These are phyloP conservation scores for Biancaea sappan DNA, from an alignment of 306 rosid species.

Conservation along the genomic window DNA sequence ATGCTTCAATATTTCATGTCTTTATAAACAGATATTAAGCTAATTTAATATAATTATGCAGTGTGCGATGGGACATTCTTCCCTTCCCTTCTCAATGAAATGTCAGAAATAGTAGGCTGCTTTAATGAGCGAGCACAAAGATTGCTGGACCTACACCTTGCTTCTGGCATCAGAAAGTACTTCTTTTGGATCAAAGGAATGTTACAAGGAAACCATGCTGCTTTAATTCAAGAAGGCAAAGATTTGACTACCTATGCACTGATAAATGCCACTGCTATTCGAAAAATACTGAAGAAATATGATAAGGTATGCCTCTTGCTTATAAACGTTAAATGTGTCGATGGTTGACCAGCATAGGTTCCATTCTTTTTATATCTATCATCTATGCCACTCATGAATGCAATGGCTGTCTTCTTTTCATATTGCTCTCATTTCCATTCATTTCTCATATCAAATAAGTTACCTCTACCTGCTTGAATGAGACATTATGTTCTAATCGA, in stretches of 20 bases:
- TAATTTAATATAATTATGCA: slow-evolving; percentile 28
- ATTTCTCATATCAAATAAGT: too few species aligned
- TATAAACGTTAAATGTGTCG: too few species aligned
- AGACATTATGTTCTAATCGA: too few species aligned
- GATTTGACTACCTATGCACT: slow-evolving; percentile 89
- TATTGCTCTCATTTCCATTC: too few species aligned
- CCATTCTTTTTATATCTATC: too few species aligned
- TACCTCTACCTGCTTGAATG: too few species aligned
- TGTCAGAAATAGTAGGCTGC: slow-evolving; percentile 79
- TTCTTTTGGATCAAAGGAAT: slow-evolving; percentile 71
- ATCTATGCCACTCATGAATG: too few species aligned
- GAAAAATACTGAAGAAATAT: slow-evolving; percentile 89
- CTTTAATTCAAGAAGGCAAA: slow-evolving; percentile 73
- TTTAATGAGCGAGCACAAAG: slow-evolving; percentile 87
- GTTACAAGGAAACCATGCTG: slow-evolving; percentile 44
- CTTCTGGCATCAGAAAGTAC: slow-evolving; percentile 86
- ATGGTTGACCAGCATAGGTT: too few species aligned
- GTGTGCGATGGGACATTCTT: slow-evolving; percentile 96
- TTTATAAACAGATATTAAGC: not conserved
- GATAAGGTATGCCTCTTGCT: slow-evolving; percentile 73
- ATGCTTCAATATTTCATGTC: slow-evolving; percentile 13
- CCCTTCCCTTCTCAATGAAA: slow-evolving; percentile 87
- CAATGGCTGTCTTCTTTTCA: too few species aligned
- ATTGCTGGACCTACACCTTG: slow-evolving; percentile 73
- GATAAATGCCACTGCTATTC: slow-evolving; percentile 77